Percentiles rank a stretch among this genome's conserved stretches.
phyloP scores from a whole-genome alignment of 2,329 filamentous ascomycete species.

The Pseudogymnoascus verrucosus region DNA sequence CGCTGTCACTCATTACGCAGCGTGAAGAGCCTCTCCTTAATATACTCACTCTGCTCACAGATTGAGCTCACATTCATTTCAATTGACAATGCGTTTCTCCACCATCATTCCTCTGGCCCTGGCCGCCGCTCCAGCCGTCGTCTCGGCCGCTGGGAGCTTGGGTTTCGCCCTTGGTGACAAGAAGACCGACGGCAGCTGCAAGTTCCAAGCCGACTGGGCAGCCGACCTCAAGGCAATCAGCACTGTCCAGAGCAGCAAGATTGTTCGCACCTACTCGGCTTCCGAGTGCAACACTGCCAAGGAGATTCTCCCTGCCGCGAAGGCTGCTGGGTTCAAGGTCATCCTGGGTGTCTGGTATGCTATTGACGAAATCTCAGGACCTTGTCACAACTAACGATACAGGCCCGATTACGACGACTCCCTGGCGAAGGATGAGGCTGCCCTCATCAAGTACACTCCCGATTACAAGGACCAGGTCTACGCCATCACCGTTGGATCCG shows the following conservation, averaged over 20 bases:
- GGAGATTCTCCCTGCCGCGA: constrained; percentile 57
- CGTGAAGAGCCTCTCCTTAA: constrained; percentile 2
- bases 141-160: constrained; percentile 45
- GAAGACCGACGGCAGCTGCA: constrained; percentile 53
- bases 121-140: constrained; percentile 37
- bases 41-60: neutral
- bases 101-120: constrained; percentile 20
- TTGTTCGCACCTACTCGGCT: constrained; percentile 61
- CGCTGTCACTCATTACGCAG: constrained; percentile 8
- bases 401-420: constrained; percentile 57
- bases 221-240: constrained; percentile 56
- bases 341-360: constrained; percentile 61
- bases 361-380: neutral
- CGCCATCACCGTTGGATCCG: constrained; percentile 63
- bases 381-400: neutral
- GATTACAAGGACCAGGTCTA: constrained; percentile 52
- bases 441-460: constrained; percentile 42
- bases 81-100: constrained; percentile 13
- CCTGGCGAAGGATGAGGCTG: constrained; percentile 52
- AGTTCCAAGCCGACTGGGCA: constrained; percentile 53
- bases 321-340: constrained; percentile 56
- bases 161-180: constrained; percentile 63
- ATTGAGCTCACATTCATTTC: constrained; percentile 4
- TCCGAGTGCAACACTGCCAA: constrained; percentile 57
- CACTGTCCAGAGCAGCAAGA: constrained; percentile 36